Base-by-base conservation (phyloP, 495 filamentous ascomycete genomes). In the Talaromyces ruber region DNA sequence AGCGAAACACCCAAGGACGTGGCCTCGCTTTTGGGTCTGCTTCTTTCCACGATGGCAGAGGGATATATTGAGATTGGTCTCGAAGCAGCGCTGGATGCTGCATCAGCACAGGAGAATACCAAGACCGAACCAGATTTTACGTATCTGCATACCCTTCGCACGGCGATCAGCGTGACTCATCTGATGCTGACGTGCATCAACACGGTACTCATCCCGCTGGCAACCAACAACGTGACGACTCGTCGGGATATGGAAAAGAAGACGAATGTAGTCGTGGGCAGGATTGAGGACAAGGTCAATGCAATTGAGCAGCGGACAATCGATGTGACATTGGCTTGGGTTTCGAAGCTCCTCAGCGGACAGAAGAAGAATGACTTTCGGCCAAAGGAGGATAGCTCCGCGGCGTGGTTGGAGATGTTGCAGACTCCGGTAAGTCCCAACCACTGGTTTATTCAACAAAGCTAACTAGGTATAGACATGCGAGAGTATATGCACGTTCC, bases 1-100 rank as follows among this genome's bases (percentile, higher is more conserved):
- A 90, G 82, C 64, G 95, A 98, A 64, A 96, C 91, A 9, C 91
- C 94, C 28, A 98, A 94, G 72, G 95, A 99, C 73, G 90, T 98
- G 45, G 84, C 86, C n/a, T 86, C 90, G 62, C 81, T 97, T 18
- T 78, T 97, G 45, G 89, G 87, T 70, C 84, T 98, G 7, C 84
- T 99, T 1, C 82, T 97, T 25, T 84, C 86, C 16, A 88, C 89
- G 63, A 94, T 97, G 89, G 92, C 91, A 58, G 92, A 95, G 66
- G 88, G 92, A 39, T 99, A 98, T 68, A 79, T 99, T 29, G 95
- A 99, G 68, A 93, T 96, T 2, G 90, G 90, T 30, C 82, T 99
- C 5, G 94, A 98, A 67, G 90, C 92, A 7, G 89, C 89, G 45
- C 79, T 88, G 54, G 91, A 96, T 68, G 76, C 80, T 57, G 87